Conservation (phyloP, 1,284 basidiomycete genomes). For the Trametes versicolor region DNA sequence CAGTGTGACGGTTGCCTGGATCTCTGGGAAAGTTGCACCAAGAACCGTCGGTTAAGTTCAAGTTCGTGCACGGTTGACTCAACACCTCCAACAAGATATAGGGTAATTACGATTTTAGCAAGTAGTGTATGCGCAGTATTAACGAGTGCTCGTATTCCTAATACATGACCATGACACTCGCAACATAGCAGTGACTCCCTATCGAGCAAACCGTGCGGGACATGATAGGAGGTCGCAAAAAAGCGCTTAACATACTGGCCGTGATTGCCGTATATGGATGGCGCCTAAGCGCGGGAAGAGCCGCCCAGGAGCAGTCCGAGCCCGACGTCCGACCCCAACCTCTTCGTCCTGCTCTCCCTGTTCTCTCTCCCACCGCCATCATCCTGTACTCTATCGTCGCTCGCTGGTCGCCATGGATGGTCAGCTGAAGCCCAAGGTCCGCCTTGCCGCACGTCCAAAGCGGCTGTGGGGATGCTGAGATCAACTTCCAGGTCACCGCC, state of each 20-base stretch:
- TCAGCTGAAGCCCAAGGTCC: constrained; percentile 45
- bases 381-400: constrained; percentile 21
- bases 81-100: no score
- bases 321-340: constrained; percentile 28
- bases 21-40: no score
- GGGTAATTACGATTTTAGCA: no score
- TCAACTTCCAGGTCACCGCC: constrained; percentile 47
- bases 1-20: no score
- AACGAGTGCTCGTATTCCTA: no score
- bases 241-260: not conserved
- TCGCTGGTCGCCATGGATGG: constrained; percentile 38
- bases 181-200: no score
- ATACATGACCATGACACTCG: no score
- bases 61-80: no score
- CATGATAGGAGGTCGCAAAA: no score
- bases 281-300: constrained; percentile 28
- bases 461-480: constrained; percentile 36
- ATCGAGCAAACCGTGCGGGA: no score
- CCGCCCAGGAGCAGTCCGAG: constrained; percentile 31
- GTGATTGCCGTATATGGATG: constrained; percentile 21
- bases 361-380: constrained; percentile 21
- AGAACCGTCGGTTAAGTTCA: no score
- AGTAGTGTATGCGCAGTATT: no score
- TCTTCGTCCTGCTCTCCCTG: constrained; percentile 22
- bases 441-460: constrained; percentile 21